Percentiles rank a stretch among this genome's conserved stretches.
These are phyloP conservation scores for Baeospora myosura DNA, from an alignment of 1,284 basidiomycete species.

Conservation along the genomic window DNA sequence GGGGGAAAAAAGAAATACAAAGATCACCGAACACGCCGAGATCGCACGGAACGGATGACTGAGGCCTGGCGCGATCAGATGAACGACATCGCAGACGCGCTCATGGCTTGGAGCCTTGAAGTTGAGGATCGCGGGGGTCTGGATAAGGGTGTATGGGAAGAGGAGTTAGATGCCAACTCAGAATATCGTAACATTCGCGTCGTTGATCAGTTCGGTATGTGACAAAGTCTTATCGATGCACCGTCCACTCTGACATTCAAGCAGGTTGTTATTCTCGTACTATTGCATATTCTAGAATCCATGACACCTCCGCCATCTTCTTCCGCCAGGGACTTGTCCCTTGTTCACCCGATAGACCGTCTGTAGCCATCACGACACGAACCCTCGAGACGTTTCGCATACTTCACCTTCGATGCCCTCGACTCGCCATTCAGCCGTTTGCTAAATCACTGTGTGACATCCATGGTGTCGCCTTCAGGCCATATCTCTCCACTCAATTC, in stretches of 20 bases:
- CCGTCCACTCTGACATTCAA: too few species aligned
- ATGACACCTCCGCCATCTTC: neutral
- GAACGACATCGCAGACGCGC: neutral
- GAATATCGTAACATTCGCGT: too few species aligned
- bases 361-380: neutral
- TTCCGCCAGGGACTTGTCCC: neutral
- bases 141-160: too few species aligned
- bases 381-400: neutral
- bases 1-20: conserved; percentile 1
- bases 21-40: conserved; percentile 1
- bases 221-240: too few species aligned
- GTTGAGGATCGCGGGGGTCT: too few species aligned
- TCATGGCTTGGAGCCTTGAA: neutral
- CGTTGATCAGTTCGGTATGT: too few species aligned
- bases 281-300: neutral
- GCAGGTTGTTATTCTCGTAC: too few species aligned
- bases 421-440: neutral
- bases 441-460: neutral
- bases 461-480: neutral
- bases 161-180: too few species aligned
- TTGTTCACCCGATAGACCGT: neutral
- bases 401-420: neutral
- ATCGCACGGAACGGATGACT: too few species aligned
- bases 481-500: neutral
- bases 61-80: too few species aligned